Base-by-base conservation (phyloP, 2,329 filamentous ascomycete species). In the Thielaviopsis musarum region DNA sequence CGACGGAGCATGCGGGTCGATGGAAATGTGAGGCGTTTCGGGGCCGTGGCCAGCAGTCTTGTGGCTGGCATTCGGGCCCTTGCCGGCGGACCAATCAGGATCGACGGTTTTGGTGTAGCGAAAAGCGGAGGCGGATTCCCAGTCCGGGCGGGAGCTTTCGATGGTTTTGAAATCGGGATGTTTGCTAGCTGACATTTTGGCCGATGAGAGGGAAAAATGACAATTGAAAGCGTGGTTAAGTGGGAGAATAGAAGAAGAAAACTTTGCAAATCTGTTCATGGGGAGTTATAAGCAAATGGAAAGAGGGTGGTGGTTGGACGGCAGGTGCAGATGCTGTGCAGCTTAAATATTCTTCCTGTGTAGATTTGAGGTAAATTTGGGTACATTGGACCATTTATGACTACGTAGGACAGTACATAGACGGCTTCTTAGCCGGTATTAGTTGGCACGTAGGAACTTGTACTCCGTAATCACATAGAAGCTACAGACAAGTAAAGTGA, bases 1-100 rank as follows among this genome's bases (percentile, higher is more conserved):
- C 34, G 83, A 87, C 28, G 82, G 74, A 59, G 78, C 84, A 69
- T 91, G 83, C 0, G 91, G 91, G 70, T 95, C 85, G 66, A 96
- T 95, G 67, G 83, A 74, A 64, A 91, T 71, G 72, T 95, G 88
- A 34, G 59, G 56, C n/a, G 60, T 69, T 61, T 81, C 79, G 59
- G 64, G 61, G 58, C 53, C 61, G 41, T 60, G 59, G 62, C 63
- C 61, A 19, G 64, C 61, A 48, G 64, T 60, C 2, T 52, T 22
- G 60, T 66, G 62, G 28, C 72, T 69, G 24, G 74, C 69, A 73
- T 88, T 90, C 62, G 81, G 76, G 64, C 87, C 87, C 55, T 74
- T 68, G 59, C 86, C 87, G 61, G 78, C 76, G 48, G 75, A 74
- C 87, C 87, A 91, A 52, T 72, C 68, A 0, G 87, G 82, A 21